These are phyloP conservation scores for Simmondsia chinensis DNA, from an alignment of 148 eudicot species.

Conservation along the genomic window DNA sequence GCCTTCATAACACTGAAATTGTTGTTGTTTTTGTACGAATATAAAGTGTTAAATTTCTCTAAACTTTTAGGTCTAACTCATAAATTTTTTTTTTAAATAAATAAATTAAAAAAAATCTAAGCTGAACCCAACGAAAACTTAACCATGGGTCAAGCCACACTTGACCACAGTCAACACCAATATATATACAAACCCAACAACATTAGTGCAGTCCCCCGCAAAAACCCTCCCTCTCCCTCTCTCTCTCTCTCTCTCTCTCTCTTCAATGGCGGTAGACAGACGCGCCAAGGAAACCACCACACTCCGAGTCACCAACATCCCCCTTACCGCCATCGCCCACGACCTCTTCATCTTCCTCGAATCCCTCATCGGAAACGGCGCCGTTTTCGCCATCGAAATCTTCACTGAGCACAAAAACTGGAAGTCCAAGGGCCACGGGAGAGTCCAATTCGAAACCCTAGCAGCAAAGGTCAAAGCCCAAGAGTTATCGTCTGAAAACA, in stretches of 20 bases:
- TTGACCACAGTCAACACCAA: too few relatives aligned
- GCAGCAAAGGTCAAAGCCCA: slow-evolving; percentile 34
- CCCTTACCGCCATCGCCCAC: slow-evolving; percentile 44
- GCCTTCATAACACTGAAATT: too few relatives aligned
- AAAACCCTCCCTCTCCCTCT: slow-evolving; percentile 5
- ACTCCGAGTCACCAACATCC: slow-evolving; percentile 57
- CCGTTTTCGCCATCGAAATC: slow-evolving; percentile 71
- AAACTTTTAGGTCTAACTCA: too few relatives aligned
- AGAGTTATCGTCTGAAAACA: slow-evolving; percentile 15
- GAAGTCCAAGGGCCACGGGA: slow-evolving; percentile 73
- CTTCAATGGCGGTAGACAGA: slow-evolving; percentile 28
- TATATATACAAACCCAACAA: too few relatives aligned
- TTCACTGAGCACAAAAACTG: slow-evolving; percentile 62
- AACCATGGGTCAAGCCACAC: too few relatives aligned
- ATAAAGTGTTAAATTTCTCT: too few relatives aligned
- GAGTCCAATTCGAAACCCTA: slow-evolving; percentile 76
- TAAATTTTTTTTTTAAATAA: too few relatives aligned
- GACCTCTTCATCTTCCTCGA: slow-evolving; percentile 54
- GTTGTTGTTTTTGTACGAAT: too few relatives aligned
- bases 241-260: slow-evolving; percentile 5
- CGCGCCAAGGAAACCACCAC: slow-evolving; percentile 26
- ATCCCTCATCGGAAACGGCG: slow-evolving; percentile 26
- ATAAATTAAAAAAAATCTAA: too few relatives aligned
- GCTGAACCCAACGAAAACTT: too few relatives aligned
- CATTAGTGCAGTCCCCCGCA: too few relatives aligned